Percentiles rank a stretch among this genome's conserved stretches.
Evolutionary conservation across 129 eudicot species (phyloP).

Genomic region (Flaveria robusta): DNA sequence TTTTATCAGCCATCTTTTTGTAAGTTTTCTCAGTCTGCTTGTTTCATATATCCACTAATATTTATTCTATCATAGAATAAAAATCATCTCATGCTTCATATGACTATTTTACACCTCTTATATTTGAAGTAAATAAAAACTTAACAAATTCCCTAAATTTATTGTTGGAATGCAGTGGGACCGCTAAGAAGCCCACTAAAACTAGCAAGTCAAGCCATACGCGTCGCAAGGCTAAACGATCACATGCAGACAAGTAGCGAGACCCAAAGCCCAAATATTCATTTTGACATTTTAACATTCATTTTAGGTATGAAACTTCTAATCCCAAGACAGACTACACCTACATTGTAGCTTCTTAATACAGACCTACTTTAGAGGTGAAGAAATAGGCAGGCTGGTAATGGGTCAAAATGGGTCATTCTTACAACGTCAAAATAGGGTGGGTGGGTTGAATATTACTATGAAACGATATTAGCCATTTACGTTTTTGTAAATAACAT

Average conservation of each 20-base stretch:
- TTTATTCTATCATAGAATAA: background rate
- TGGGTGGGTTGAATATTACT: too few species aligned
- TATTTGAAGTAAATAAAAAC: background rate
- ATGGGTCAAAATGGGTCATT: background rate
- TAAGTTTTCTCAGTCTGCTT: conserved; percentile 40
- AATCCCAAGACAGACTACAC: conserved; percentile 5
- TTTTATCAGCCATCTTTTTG: conserved; percentile 59
- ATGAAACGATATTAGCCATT: too few species aligned
- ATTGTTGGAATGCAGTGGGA: conserved; percentile 44
- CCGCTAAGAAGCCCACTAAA: conserved; percentile 43
- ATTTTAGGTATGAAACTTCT: conserved; percentile 34
- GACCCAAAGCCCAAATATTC: conserved; percentile 13
- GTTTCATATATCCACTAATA: conserved; percentile 7
- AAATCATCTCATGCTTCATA: conserved; percentile 5
- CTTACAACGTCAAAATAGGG: background rate
- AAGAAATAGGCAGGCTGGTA: background rate
- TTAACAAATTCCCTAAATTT: conserved; percentile 4
- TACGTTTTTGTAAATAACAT: too few species aligned
- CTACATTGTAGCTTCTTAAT: background rate
- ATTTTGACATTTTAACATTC: conserved; percentile 14
- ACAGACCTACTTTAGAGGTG: background rate
- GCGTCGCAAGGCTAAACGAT: conserved; percentile 78
- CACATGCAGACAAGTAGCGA: conserved; percentile 60
- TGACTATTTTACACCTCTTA: background rate
- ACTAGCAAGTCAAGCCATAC: conserved; percentile 42